Conservation (phyloP, 2,329 filamentous ascomycete genomes). For the Aspergillus pseudoglaucus region DNA sequence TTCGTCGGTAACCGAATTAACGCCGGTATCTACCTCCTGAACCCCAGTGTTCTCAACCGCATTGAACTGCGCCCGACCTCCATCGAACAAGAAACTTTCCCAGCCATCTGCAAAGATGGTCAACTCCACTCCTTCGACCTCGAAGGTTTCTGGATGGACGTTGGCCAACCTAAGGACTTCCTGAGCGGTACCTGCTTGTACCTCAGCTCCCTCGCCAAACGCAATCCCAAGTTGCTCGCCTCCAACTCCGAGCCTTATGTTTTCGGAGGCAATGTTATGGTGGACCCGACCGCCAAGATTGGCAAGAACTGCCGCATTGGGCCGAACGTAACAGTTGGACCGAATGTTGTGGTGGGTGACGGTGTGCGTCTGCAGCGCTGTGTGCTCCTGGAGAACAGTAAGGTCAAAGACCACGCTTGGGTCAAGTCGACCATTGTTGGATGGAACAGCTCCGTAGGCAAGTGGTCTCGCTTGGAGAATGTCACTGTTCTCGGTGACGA, state of each 20-base stretch:
- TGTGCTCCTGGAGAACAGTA: constrained; percentile 79
- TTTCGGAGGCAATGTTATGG: constrained; percentile 89
- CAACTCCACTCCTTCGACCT: constrained; percentile 93
- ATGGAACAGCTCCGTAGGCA: constrained; percentile 94
- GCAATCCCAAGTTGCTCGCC: constrained; percentile 75
- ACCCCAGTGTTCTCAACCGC: constrained; percentile 80
- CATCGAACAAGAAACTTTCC: constrained; percentile 99
- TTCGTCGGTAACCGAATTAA: constrained; percentile 99
- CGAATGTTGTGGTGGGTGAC: constrained; percentile 85
- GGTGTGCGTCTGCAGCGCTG: constrained; percentile 91
- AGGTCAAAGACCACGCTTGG: constrained; percentile 98
- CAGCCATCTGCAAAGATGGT: constrained; percentile 80
- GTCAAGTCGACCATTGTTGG: constrained; percentile 97
- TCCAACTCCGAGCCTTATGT: constrained; percentile 70
- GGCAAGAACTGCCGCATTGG: constrained; percentile 98
- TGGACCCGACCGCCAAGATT: constrained; percentile 90
- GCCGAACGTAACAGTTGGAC: constrained; percentile 92
- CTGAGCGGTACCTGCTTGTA: constrained; percentile 92
- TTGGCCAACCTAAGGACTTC: constrained; percentile 98
- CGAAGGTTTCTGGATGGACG: constrained; percentile 99
- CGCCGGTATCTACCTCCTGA: constrained; percentile 95
- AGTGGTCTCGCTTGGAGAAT: constrained; percentile 95
- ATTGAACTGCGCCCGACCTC: constrained; percentile 95
- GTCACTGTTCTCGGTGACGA: constrained; percentile 97
- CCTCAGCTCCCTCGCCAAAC: constrained; percentile 86